Conservation (phyloP, 2,329 filamentous ascomycete species). For the Clonostachys rhizophaga region DNA sequence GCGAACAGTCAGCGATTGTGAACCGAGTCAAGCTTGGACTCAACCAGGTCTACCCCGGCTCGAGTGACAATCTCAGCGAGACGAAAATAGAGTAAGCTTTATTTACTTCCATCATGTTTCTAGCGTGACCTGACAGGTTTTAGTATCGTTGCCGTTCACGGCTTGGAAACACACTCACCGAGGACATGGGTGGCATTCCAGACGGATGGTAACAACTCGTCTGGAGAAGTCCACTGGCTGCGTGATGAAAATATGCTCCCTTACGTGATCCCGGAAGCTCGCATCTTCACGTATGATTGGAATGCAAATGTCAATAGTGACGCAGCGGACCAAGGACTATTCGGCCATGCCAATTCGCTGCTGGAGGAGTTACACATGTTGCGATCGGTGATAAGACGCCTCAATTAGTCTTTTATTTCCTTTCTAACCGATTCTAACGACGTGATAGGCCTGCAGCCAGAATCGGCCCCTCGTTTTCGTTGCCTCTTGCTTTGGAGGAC, state of each 20-base stretch:
- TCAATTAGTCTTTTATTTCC: neutral
- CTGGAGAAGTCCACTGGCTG: neutral
- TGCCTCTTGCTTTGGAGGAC: slow-evolving; percentile 24
- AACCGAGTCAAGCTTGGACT: too few relatives aligned
- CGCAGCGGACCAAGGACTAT: neutral
- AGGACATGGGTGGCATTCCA: neutral
- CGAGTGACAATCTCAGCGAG: too few relatives aligned
- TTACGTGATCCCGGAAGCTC: neutral
- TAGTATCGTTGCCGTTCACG: neutral
- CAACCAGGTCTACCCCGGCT: too few relatives aligned
- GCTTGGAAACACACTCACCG: neutral
- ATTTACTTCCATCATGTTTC: too few relatives aligned
- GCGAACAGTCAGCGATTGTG: too few relatives aligned
- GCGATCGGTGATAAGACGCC: neutral
- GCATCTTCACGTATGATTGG: neutral
- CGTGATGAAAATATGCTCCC: neutral
- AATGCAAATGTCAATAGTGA: neutral
- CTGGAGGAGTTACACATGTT: neutral
- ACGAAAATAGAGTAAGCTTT: too few relatives aligned
- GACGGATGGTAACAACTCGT: neutral
- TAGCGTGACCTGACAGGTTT: too few relatives aligned
- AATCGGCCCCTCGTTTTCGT: slow-evolving; percentile 19
- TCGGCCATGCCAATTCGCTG: neutral
- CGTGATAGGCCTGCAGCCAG: neutral
- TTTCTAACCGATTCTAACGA: neutral